Percentiles rank a stretch among this genome's conserved stretches.
Conservation (phyloP, 2,329 filamentous ascomycete species). For the Neopestalotiopsis clavispora region DNA sequence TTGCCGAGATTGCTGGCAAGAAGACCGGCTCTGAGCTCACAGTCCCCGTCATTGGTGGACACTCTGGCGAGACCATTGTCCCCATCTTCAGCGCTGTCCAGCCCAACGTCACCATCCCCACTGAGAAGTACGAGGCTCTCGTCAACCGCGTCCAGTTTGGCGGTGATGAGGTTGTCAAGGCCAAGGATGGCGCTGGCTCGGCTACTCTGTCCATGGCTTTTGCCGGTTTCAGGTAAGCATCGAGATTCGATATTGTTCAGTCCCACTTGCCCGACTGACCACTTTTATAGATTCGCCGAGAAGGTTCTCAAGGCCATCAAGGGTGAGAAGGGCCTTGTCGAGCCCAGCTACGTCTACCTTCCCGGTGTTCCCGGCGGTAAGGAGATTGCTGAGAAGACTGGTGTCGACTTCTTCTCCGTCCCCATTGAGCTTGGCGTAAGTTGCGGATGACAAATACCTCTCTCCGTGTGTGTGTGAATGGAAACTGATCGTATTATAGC, state of each 20-base stretch:
- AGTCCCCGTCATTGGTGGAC: slow-evolving; percentile 93
- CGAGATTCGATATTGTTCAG: not conserved
- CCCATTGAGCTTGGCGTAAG: slow-evolving; percentile 94
- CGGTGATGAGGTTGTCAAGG: slow-evolving; percentile 95
- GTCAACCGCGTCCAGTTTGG: slow-evolving; percentile 97
- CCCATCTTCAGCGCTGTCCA: slow-evolving; percentile 93
- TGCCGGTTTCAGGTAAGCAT: slow-evolving; percentile 82
- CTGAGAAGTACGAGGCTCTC: slow-evolving; percentile 87
- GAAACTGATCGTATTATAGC: slow-evolving; percentile 51
- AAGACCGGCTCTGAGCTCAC: slow-evolving; percentile 81
- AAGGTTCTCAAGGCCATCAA: slow-evolving; percentile 86
- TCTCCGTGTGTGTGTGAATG: not conserved
- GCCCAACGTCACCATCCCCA: slow-evolving; percentile 79
- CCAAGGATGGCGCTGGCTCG: slow-evolving; percentile 89
- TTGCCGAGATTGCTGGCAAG: slow-evolving; percentile 82
- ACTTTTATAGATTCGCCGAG: slow-evolving; percentile 78
- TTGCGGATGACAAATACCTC: slow-evolving; percentile 26
- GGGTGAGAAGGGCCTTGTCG: slow-evolving; percentile 90
- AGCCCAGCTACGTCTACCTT: slow-evolving; percentile 96
- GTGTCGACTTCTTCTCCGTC: slow-evolving; percentile 93
- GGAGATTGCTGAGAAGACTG: slow-evolving; percentile 81
- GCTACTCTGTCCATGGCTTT: slow-evolving; percentile 95
- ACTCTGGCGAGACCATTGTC: slow-evolving; percentile 98
- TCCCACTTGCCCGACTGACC: not conserved
- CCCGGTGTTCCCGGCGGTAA: slow-evolving; percentile 87